Base-by-base conservation (phyloP, 331 rosid genomes). In the Rhamnella rubrinervis region DNA sequence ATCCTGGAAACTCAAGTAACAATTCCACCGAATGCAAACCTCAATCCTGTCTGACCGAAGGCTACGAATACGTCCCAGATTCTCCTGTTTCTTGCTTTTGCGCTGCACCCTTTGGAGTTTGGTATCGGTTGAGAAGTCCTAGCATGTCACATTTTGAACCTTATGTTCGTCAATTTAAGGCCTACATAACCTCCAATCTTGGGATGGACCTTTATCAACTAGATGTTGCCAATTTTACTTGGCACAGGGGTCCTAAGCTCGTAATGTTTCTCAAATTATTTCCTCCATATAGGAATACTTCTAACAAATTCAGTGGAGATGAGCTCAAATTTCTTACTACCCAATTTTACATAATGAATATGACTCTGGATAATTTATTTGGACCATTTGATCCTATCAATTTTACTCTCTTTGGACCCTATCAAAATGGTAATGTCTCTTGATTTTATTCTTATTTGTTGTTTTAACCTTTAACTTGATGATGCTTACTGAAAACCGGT, bases 171-270 rank as follows among this genome's bases (percentile, higher is more conserved):
- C 28, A 10, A 16, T 60, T 70, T 47, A 1, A 28, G 50, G 39
- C 26, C 17, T 26, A 59, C 60, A 14, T 70, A 6, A 49, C 75
- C 17, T 26, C 31, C 17, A 10, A 11, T 31, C 59, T 70, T 35
- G 46, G 8, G 2, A 13, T 70, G 47, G 19, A 55, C 2, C 59
- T 47, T 49, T 70, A 70, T 40, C 75, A 70, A 49, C 67, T 70
- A 0, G 40, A 9, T n/a, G 25, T 70, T 28, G 59, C 4, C 10
- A 16, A 26, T 3, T 59, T 46, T 8, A 7, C 7, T 12, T 70
- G 75, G 75, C 37, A 59, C 47, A 64, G 59, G 7, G 67, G 75
- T 49, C 73, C 73, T 57, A 59, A 65, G 59, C 49, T 70, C 20
- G 14, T 14, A 2, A 5, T 70, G 35, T n/a, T 4, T 46, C 59